A percentile compares a stretch with the other conserved stretches of the same genome.
Conservation (phyloP, 805 yeast genomes). For the Scheffersomyces amazonensis region DNA sequence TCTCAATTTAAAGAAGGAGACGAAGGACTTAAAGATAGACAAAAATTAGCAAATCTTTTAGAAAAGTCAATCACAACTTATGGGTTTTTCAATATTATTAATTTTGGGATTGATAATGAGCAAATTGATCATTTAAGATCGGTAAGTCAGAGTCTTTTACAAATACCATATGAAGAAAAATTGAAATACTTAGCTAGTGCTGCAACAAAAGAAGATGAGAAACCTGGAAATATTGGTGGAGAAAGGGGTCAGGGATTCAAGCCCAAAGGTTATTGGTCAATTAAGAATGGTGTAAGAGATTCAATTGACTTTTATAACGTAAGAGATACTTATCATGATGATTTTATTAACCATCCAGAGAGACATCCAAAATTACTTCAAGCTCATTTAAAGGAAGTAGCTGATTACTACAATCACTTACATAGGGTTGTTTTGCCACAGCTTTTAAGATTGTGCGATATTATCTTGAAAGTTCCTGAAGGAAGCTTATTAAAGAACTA, state of each 20-base stretch:
- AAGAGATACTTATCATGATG: slow-evolving; percentile 34
- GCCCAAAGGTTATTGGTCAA: slow-evolving; percentile 48
- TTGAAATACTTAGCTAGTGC: slow-evolving; percentile 25
- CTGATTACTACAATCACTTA: slow-evolving; percentile 34
- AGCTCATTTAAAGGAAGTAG: slow-evolving; percentile 37
- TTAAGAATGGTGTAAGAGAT: slow-evolving; percentile 42
- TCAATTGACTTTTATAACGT: slow-evolving; percentile 44
- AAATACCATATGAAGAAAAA: slow-evolving; percentile 24
- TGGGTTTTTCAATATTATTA: slow-evolving; percentile 43
- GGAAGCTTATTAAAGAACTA: slow-evolving; percentile 37
- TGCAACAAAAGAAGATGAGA: slow-evolving; percentile 24
- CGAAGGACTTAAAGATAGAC: slow-evolving; percentile 25
- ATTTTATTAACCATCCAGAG: slow-evolving; percentile 20
- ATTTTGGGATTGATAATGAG: slow-evolving; percentile 18
- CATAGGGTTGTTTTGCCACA: slow-evolving; percentile 36
- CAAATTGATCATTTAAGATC: slow-evolving; percentile 17
- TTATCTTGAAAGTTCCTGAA: slow-evolving; percentile 46
- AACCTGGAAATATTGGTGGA: slow-evolving; percentile 33
- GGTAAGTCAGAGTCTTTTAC: slow-evolving; percentile 22
- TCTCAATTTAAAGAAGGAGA: slow-evolving; percentile 32
- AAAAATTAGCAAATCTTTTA: slow-evolving; percentile 30
- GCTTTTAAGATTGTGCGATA: slow-evolving; percentile 39
- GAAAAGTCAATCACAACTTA: slow-evolving; percentile 38
- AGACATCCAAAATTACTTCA: slow-evolving; percentile 39
- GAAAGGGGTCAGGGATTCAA: slow-evolving; percentile 48